Base-by-base conservation (phyloP, 1,139 yeast species). In the Suhomyces ambrosiae region DNA sequence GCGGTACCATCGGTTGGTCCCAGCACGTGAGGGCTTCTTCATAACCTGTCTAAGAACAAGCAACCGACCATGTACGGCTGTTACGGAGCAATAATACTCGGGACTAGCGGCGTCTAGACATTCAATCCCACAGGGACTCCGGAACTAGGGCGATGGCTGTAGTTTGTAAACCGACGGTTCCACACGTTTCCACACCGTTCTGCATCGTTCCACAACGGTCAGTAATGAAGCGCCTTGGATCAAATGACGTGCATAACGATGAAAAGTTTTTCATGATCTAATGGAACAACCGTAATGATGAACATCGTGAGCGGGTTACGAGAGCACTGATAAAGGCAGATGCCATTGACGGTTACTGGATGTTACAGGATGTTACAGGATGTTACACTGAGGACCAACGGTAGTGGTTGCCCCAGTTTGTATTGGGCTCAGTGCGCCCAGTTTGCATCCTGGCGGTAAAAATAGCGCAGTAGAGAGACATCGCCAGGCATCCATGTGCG, bases 181-280 rank as follows among this genome's bases (percentile, higher is more conserved):
- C 27, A 10, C 4, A 11, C 27, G 14, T n/a, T 13, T 24, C 12
- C 30, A 15, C 22, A 27, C 21, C 22, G 22, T 16, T 16, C 22
- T 18, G 12, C 27, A 7, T 13, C 22, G 22, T 23, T 23, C 12
- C 9, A 23, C n/a, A n/a, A n/a, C n/a, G n/a, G n/a, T 7, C 14
- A 24, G 27, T 14, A 26, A 7, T 4, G 29, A 14, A 26, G 21
- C 29, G 29, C 29, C 29, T 5, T 9, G 19, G 13, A 14, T 26
- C 19, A 26, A 26, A 26, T 26, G 29, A 26, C 29, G 18, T 26
- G 29, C 29, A 26, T 26, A 14, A 15, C 9, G 9, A 16, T 4
- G 5, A 7, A 12, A 24, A 24, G 8, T 8, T 5, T 12, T 24
- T 12, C 14, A n/a, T 5, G 12, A 5, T 24, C 16, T 6, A 11